Conservation (phyloP, 2,329 filamentous ascomycete species). For the Nigrograna mackinnonii region DNA sequence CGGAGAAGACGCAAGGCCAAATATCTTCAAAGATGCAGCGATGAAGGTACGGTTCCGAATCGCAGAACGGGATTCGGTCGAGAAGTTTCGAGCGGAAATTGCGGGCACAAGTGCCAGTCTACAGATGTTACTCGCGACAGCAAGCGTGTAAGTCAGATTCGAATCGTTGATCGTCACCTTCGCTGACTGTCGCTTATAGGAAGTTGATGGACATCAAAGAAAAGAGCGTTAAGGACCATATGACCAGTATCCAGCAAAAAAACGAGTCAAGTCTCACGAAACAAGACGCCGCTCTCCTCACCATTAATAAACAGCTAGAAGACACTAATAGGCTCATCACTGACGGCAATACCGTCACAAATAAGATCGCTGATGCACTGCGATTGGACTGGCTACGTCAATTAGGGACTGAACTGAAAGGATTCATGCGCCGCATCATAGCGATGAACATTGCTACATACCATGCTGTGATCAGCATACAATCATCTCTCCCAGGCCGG, state of each 20-base stretch:
- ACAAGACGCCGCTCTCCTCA: conserved; percentile 1
- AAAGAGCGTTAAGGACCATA: conserved; percentile 4
- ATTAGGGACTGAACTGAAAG: conserved; percentile 11
- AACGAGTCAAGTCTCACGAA: neutral
- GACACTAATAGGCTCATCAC: conserved; percentile 4
- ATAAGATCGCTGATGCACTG: conserved; percentile 5
- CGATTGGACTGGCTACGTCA: conserved; percentile 9
- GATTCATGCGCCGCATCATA: conserved; percentile 1
- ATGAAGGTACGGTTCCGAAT: conserved; percentile 13
- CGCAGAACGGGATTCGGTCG: conserved; percentile 13
- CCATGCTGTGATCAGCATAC: conserved; percentile 8
- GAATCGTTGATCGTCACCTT: too few species aligned
- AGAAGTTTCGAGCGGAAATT: conserved; percentile 15
- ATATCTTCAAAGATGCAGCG: conserved; percentile 3
- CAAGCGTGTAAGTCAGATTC: too few species aligned
- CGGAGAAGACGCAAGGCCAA: too few species aligned
- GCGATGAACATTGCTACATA: conserved; percentile 12
- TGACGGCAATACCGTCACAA: neutral
- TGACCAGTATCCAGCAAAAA: conserved; percentile 1
- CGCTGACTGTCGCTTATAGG: too few species aligned
- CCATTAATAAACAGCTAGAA: conserved; percentile 1
- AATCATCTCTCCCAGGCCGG: conserved; percentile 7
- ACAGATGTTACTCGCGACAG: conserved; percentile 13
- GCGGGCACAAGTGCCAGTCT: conserved; percentile 7
- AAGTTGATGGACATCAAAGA: conserved; percentile 9